Percentiles rank a stretch among this genome's conserved stretches.
These are phyloP conservation scores for Phaffia tasmanica DNA, from an alignment of 768 basidiomycete species.

Conservation along the genomic window DNA sequence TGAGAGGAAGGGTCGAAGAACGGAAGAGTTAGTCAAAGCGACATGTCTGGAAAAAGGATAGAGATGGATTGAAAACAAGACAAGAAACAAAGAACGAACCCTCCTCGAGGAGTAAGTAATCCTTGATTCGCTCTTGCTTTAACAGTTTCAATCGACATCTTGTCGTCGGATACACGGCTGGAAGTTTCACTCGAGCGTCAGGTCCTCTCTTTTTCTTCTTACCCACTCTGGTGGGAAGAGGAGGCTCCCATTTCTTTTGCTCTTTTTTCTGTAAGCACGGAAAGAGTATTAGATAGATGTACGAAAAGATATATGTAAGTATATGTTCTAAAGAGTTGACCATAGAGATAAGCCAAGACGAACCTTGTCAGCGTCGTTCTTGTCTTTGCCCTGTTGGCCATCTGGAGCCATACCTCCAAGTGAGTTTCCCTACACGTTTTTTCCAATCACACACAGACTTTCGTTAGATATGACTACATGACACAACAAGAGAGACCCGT, in stretches of 20 bases:
- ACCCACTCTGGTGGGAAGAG: constrained; percentile 88
- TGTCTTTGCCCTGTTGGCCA: constrained; percentile 21
- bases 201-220: constrained; percentile 95
- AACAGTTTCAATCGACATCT: constrained; percentile 89
- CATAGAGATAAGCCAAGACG: background rate
- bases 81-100: constrained; percentile 27
- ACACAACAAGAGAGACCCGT: no score
- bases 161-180: constrained; percentile 83
- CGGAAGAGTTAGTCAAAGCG: background rate
- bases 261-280: constrained; percentile 28
- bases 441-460: background rate
- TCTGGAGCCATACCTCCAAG: constrained; percentile 27
- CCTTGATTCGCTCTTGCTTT: constrained; percentile 96
- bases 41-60: background rate
- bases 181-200: constrained; percentile 76
- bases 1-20: background rate
- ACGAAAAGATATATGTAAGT: background rate
- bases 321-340: background rate
- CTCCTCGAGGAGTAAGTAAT: constrained; percentile 79
- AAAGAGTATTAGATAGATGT: background rate
- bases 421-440: constrained; percentile 21
- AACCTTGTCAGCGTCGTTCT: constrained; percentile 24
- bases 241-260: constrained; percentile 97
- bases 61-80: background rate
- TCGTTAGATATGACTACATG: background rate